Percentiles rank a stretch among this genome's conserved stretches.
Conservation (phyloP, 345 rosid species). For the Salix arbutifolia region DNA sequence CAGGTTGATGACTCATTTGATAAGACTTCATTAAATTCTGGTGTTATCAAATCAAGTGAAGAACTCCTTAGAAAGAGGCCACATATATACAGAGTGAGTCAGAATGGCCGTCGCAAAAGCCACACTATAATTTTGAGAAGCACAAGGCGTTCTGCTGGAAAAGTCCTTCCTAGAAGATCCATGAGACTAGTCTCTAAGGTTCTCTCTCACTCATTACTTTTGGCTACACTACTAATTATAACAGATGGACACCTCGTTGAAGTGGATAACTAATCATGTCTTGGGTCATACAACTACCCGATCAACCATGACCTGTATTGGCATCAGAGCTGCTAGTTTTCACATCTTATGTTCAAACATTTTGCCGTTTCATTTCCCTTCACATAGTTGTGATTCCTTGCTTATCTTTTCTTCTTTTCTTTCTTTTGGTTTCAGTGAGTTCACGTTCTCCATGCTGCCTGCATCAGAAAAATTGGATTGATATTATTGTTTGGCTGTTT, state of each 20-base stretch:
- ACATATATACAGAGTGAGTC: constrained; percentile 15
- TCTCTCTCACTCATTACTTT: constrained; percentile 10
- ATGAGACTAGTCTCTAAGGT: constrained; percentile 62
- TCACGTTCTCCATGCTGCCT: background rate
- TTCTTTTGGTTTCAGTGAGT: constrained; percentile 24
- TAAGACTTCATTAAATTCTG: constrained; percentile 25
- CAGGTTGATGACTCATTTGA: constrained; percentile 24
- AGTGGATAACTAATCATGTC: background rate
- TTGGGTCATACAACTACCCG: background rate
- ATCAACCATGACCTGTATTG: background rate
- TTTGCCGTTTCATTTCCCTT: background rate
- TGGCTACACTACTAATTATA: background rate
- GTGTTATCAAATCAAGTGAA: constrained; percentile 21
- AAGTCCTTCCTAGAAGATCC: constrained; percentile 54
- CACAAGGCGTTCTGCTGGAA: constrained; percentile 23
- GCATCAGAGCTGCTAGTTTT: background rate
- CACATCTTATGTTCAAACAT: background rate
- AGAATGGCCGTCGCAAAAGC: constrained; percentile 10
- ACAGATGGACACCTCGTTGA: background rate
- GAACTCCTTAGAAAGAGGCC: constrained; percentile 32
- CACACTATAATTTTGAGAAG: constrained; percentile 36
- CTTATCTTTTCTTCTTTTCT: background rate
- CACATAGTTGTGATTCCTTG: background rate
- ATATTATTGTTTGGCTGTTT: background rate
- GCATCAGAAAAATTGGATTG: constrained; percentile 3